phyloP scores from a whole-genome alignment of 345 rosid species.

The Limnanthes douglasii region DNA sequence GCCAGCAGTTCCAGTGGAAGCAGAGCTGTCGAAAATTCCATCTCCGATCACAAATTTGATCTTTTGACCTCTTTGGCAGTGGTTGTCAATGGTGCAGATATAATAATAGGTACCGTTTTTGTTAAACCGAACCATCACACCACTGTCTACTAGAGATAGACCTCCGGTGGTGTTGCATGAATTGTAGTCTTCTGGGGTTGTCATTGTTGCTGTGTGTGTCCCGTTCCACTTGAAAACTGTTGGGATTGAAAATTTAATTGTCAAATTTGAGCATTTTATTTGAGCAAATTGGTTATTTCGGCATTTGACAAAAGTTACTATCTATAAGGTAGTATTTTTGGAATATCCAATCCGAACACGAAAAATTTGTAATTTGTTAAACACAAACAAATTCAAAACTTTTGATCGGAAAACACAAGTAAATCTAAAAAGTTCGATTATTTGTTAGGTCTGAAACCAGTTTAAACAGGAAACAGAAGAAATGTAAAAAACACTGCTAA shows the following conservation, averaged over 20 bases:
- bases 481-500: neutral
- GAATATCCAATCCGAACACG: too few relatives aligned
- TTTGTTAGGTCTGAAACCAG: neutral
- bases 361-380: neutral
- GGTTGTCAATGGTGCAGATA: constrained; percentile 13
- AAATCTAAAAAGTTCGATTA: neutral
- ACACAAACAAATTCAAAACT: too few relatives aligned
- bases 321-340: neutral
- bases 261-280: too few relatives aligned
- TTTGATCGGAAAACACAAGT: too few relatives aligned
- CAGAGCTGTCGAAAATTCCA: too few relatives aligned
- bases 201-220: constrained; percentile 9
- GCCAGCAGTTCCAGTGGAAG: too few relatives aligned
- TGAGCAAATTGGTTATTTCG: neutral
- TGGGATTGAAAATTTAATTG: too few relatives aligned
- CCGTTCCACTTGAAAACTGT: constrained; percentile 13
- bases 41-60: constrained; percentile 7
- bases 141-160: neutral
- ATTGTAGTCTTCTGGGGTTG: constrained; percentile 7
- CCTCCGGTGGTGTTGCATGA: constrained; percentile 8
- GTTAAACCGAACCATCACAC: neutral
- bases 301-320: neutral
- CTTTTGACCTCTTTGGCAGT: constrained; percentile 19
- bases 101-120: constrained; percentile 11
- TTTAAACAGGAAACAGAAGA: neutral